phyloP scores from a whole-genome alignment of 169 alveolate genomes.

The Cryptosporidium muris region DNA sequence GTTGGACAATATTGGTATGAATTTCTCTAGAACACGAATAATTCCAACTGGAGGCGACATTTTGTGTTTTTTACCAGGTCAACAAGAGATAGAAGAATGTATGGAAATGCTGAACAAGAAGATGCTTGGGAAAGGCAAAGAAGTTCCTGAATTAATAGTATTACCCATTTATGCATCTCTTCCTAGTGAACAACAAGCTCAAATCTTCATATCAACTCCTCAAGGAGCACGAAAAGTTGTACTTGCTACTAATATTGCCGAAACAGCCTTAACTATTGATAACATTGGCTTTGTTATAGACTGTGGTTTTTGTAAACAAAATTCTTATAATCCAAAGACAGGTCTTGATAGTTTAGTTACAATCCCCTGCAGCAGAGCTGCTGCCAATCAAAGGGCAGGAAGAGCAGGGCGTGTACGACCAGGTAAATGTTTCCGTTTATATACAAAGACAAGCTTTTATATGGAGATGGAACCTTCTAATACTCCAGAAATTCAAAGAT shows the following conservation, averaged over 20 bases:
- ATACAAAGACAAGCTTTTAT: constrained; percentile 94
- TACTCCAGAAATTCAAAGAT: constrained; percentile 96
- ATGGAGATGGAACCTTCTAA: constrained; percentile 95
- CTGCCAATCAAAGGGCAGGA: constrained; percentile 99
- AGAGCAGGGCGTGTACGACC: constrained; percentile 99
- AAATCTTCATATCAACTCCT: constrained; percentile 96
- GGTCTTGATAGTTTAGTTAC: constrained; percentile 96
- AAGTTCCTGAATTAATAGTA: constrained; percentile 92
- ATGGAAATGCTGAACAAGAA: constrained; percentile 77
- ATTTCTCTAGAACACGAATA: not conserved
- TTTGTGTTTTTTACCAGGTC: constrained; percentile 98
- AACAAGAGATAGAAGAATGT: constrained; percentile 96
- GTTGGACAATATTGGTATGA: no score
- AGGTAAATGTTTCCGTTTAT: constrained; percentile 98
- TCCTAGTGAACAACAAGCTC: constrained; percentile 98
- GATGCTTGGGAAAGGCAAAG: constrained; percentile 79
- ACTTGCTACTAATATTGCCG: constrained; percentile 98
- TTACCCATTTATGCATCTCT: constrained; percentile 97
- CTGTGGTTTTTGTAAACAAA: constrained; percentile 98
- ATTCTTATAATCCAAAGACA: constrained; percentile 96
- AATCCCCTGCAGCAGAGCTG: constrained; percentile 98
- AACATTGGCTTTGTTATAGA: constrained; percentile 97
- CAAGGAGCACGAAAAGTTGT: constrained; percentile 94
- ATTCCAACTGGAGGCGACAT: constrained; percentile 92
- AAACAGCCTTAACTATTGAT: constrained; percentile 98